Conservation (phyloP, 129 eudicot species). For the Sambucus nigra region DNA sequence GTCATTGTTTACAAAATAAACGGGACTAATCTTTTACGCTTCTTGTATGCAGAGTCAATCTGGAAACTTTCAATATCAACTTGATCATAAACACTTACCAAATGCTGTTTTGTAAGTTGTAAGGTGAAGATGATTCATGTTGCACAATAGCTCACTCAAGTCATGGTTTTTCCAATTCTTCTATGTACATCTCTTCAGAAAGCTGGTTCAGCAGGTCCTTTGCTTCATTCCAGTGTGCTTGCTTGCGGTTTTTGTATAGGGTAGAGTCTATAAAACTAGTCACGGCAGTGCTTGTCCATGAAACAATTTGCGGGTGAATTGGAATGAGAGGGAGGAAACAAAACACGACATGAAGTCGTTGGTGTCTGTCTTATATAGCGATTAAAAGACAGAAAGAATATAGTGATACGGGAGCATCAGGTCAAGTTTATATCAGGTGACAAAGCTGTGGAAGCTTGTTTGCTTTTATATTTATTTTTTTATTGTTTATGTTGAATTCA, state of each 20-base stretch:
- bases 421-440: conserved; percentile 27
- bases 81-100: conserved; percentile 17
- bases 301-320: conserved; percentile 17
- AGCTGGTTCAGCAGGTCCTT: conserved; percentile 23
- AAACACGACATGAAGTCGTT: conserved; percentile 15
- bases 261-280: conserved; percentile 29
- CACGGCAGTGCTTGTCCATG: conserved; percentile 8
- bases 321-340: conserved; percentile 4
- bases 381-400: conserved; percentile 8
- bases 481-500: conserved; percentile 16
- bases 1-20: too few species aligned
- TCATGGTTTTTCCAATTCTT: conserved; percentile 32
- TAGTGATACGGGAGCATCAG: conserved; percentile 16
- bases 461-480: conserved; percentile 20
- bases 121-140: conserved; percentile 17
- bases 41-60: conserved; percentile 33
- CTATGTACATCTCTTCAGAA: conserved; percentile 40
- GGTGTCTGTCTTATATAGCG: background rate
- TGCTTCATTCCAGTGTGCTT: conserved; percentile 31
- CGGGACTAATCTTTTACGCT: background rate
- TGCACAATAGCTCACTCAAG: conserved; percentile 37
- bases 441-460: conserved; percentile 20
- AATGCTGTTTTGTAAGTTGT: conserved; percentile 26
- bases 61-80: conserved; percentile 29
- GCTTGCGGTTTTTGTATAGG: conserved; percentile 45